phyloP scores from a whole-genome alignment of 176 grass and related monocot genomes.

The Canna indica region DNA sequence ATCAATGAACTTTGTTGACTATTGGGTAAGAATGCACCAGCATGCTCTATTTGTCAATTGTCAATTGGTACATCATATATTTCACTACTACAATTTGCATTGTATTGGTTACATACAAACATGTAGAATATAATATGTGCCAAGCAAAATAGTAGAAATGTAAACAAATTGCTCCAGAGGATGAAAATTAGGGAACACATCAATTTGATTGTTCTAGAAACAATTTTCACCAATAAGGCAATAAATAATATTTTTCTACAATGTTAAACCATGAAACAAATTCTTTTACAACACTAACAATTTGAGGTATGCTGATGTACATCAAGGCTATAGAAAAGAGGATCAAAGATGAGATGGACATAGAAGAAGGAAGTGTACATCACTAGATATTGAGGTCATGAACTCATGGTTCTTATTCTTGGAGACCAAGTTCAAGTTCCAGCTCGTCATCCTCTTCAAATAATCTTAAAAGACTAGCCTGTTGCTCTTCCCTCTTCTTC shows the following conservation, averaged over 20 bases:
- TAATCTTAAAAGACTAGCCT: constrained; percentile 8
- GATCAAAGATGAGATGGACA: neutral
- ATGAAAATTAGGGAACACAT: neutral
- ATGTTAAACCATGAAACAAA: too few species aligned
- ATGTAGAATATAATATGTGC: too few species aligned
- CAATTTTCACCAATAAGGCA: neutral
- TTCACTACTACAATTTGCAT: too few species aligned
- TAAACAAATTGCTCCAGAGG: neutral
- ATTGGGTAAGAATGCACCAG: too few species aligned
- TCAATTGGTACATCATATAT: too few species aligned
- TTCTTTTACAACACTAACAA: neutral
- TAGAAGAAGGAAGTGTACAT: neutral
- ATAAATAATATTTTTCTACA: neutral
- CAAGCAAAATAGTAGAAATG: neutral
- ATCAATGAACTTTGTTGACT: too few species aligned
- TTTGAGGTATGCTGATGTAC: neutral
- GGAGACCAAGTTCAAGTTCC: constrained; percentile 16
- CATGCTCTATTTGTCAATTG: too few species aligned
- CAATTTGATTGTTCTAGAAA: neutral
- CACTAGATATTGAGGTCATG: neutral
- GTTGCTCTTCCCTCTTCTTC: constrained; percentile 15
- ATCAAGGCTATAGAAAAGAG: neutral
- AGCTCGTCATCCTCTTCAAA: constrained; percentile 21
- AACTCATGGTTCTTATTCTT: neutral
- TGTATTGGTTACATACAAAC: too few species aligned